These are phyloP conservation scores for Helichrysum umbraculigerum DNA, from an alignment of 129 eudicot species.

Conservation along the genomic window DNA sequence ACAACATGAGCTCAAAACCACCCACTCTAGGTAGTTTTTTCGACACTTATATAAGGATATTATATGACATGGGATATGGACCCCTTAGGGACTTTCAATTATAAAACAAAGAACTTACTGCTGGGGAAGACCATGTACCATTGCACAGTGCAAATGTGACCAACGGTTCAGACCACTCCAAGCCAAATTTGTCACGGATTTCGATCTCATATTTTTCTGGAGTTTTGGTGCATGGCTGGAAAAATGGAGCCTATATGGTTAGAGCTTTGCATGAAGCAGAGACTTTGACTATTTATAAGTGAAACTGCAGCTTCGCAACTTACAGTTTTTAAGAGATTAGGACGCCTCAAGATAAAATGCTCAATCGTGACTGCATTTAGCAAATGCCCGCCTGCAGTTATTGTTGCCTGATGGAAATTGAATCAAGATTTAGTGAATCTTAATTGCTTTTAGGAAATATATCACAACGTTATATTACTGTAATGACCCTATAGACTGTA, in stretches of 20 bases:
- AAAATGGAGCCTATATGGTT: not conserved
- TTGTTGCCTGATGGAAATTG: constrained; percentile 68
- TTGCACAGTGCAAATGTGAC: constrained; percentile 92
- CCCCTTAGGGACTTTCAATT: not conserved
- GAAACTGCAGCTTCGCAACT: constrained; percentile 33
- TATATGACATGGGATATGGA: not conserved
- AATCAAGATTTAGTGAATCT: constrained; percentile 7
- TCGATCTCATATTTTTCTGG: constrained; percentile 49
- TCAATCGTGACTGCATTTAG: constrained; percentile 78
- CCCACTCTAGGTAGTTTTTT: not conserved
- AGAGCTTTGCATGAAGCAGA: not conserved
- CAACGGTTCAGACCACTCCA: constrained; percentile 91
- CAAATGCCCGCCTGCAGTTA: constrained; percentile 66
- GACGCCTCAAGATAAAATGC: constrained; percentile 80
- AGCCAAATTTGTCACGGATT: constrained; percentile 57
- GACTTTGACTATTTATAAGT: not conserved
- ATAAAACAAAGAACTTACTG: constrained; percentile 55
- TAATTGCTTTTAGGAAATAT: not conserved
- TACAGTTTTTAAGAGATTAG: constrained; percentile 71
- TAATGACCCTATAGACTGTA: constrained; percentile 11
- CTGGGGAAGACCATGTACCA: constrained; percentile 98
- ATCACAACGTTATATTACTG: not conserved
- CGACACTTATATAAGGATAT: not conserved
- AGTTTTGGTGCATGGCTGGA: constrained; percentile 53
- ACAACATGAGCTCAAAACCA: not conserved